Base-by-base conservation (phyloP, 345 rosid genomes). In the Excoecaria agallocha region DNA sequence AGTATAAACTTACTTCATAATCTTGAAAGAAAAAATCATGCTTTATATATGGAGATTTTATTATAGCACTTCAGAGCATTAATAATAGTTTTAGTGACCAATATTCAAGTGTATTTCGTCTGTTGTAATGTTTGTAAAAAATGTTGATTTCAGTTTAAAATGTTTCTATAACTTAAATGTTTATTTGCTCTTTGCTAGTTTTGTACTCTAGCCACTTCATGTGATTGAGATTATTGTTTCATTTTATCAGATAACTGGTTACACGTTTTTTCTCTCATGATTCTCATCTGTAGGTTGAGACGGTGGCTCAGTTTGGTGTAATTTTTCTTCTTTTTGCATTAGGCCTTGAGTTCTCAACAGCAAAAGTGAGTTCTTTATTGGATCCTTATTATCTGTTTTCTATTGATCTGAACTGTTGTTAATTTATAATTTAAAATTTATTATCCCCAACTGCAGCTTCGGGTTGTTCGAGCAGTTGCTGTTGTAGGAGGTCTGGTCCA, bases 271-370 rank as follows among this genome's bases (percentile, higher is more conserved):
- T 60, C 72, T 39, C 56, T 51, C 69, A 56, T 63, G 68, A 22
- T 75, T 25, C 70, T 39, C 76, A 62, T 38, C 25, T 75, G 69
- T 79, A 94, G 97, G 97, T 94, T 63, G 98, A 92, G 87, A 94
- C 98, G 12, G 97, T 90, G 78, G 98, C 98, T 78, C 98, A 94
- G 76, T 94, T 94, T 83, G 98, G 98, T 81, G 98, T 94, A 67
- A 88, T 94, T 79, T 92, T 94, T 85, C 96, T 94, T 67, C 94
- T 94, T 82, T 94, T 94, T 83, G 98, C 97, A 24, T 79, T 92
- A 76, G 97, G 98, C 69, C 82, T 94, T 78, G 97, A 94, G 82
- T 94, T 94, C 79, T 92, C 98, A 9, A 81, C 90, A 17, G 69
- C 93, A 54, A 94, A 92, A 89, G 98, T 92, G 51, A 54, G 76